Evolutionary conservation across 371 early-diverging fungal genomes (phyloP), one percentile per base, ranked within the genome.

Genomic region (Haplosporangium sp.): DNA sequence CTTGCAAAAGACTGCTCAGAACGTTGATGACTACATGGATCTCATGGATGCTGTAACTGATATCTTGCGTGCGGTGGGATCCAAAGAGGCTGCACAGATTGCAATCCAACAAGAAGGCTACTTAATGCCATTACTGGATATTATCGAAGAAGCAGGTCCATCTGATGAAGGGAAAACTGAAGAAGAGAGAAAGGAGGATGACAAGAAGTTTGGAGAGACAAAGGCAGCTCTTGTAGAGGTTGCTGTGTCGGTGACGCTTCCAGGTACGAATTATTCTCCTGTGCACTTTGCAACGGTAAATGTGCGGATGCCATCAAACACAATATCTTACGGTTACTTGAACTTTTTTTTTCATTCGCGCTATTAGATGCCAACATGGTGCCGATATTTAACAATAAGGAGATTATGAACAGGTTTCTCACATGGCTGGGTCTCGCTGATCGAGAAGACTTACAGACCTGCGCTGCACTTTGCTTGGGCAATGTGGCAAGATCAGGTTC

Each of bases 401-500:
- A 56, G 7, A 42, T 89, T 29, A 71, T 91, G 46, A 45, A 74
- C 18, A 62, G 81, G 47, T 86, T 89, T 38, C 55, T 89, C 5
- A 45, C 57, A 14, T 89, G 89, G 91, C 64, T 86, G 7, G 62
- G 81, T 20, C 55, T 43, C 64, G 82, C 53, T 40, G 85, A 74
- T 45, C 74, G 79, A 5, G 74, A 81, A 36, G 83, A 85, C 43
- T 67, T 83, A 51, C 81, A 82, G 58, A 73, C 74, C 16, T 83
- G 85, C 57, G 87, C 87, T 0, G 84, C 84, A 8, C 85, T 89
- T 57, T 81, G 83, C 6, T 66, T 91, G 43, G 91, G 88, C 55
- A 91, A 91, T 59, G 83, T 91, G 46, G 90, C 90, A 13, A 74
- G 91, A 66, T 82, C 87, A 69, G 87, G 88, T 29, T 29, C 29